These are phyloP conservation scores for Colletotrichum simmondsii DNA, from an alignment of 2,329 filamentous ascomycete genomes.

Conservation along the genomic window DNA sequence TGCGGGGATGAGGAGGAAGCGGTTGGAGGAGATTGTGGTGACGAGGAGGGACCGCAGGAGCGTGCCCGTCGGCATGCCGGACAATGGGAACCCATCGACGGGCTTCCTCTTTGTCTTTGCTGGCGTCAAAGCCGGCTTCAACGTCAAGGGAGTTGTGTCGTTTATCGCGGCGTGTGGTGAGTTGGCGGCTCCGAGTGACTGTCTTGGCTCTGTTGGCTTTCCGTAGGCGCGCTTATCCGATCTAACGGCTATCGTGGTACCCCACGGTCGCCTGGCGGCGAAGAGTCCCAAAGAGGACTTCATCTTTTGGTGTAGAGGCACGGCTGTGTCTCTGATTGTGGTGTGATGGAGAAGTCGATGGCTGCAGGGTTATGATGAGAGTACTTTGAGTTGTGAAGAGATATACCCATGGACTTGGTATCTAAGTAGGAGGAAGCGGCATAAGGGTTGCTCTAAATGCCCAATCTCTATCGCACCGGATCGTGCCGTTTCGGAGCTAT, in stretches of 20 bases:
- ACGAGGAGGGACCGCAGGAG: slow-evolving; percentile 55
- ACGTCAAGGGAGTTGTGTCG: background rate
- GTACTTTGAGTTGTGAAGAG: background rate
- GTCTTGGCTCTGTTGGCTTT: slow-evolving; percentile 26
- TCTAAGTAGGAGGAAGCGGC: background rate
- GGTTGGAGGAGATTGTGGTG: slow-evolving; percentile 58
- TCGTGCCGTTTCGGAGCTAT: slow-evolving; percentile 6
- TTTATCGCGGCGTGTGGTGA: slow-evolving; percentile 20
- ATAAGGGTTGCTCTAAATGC: background rate
- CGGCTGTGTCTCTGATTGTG: background rate
- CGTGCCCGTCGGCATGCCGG: slow-evolving; percentile 45
- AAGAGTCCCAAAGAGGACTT: slow-evolving; percentile 9
- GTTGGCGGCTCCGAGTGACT: slow-evolving; percentile 10
- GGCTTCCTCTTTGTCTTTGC: background rate
- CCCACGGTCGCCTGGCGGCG: slow-evolving; percentile 22
- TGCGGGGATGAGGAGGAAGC: slow-evolving; percentile 49
- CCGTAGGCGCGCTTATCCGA: slow-evolving; percentile 25
- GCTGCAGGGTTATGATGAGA: background rate
- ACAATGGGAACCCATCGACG: slow-evolving; percentile 35
- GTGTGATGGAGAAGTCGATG: background rate
- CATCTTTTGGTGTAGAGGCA: slow-evolving; percentile 2
- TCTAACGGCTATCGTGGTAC: background rate
- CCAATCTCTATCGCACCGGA: background rate
- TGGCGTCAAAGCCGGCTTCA: background rate
- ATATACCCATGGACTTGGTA: background rate